These are phyloP conservation scores for Elsinoe arachidis DNA, from an alignment of 2,329 filamentous ascomycete species.

Conservation along the genomic window DNA sequence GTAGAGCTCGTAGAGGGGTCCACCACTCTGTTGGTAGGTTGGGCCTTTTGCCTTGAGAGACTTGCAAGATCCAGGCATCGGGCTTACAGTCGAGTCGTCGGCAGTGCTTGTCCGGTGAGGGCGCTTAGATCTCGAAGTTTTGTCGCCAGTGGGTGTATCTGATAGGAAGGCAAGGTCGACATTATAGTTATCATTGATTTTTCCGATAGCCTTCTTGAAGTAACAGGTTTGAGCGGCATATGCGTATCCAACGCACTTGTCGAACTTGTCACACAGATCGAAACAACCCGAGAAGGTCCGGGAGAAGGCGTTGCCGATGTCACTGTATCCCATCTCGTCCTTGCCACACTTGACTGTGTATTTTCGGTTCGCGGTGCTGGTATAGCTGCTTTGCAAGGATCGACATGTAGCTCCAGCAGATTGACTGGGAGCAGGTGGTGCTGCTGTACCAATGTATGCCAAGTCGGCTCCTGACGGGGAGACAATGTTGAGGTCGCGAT, in stretches of 20 bases:
- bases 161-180: constrained; percentile 6
- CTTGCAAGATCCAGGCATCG: neutral
- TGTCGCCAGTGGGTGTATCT: neutral
- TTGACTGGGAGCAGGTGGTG: neutral
- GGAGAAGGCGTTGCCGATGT: neutral
- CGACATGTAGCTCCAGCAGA: neutral
- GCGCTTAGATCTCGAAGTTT: neutral
- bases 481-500: neutral
- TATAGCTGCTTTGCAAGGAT: neutral
- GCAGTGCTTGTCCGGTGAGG: neutral
- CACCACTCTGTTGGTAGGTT: neutral
- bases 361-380: neutral
- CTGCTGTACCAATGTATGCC: neutral
- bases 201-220: constrained; percentile 8
- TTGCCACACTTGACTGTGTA: constrained; percentile 9
- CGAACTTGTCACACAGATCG: constrained; percentile 8
- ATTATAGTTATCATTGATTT: constrained; percentile 9
- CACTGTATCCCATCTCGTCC: constrained; percentile 9
- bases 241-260: constrained; percentile 9
- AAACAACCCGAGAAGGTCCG: constrained; percentile 9
- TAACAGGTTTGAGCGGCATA: constrained; percentile 8
- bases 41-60: neutral
- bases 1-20: neutral
- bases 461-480: constrained; percentile 6
- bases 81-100: neutral